Percentiles rank a stretch among this genome's conserved stretches.
These are phyloP conservation scores for Galeopsis tetrahit DNA, from an alignment of 257 asterid genomes.

Conservation along the genomic window DNA sequence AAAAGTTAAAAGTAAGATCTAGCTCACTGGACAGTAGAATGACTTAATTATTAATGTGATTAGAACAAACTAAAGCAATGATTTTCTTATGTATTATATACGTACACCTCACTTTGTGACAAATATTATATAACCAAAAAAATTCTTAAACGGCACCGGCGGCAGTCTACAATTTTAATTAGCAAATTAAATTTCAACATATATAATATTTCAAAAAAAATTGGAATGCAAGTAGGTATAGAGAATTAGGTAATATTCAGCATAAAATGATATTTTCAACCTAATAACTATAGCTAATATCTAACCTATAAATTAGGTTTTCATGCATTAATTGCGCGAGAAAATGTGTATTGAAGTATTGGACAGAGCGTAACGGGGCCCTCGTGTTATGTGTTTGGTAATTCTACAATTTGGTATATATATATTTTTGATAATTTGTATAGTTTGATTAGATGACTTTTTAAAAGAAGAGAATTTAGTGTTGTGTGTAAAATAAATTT, in stretches of 20 bases:
- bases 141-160: no score
- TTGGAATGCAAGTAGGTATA: no score
- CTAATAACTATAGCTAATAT: background rate
- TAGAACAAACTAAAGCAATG: conserved; percentile 1
- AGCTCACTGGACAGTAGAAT: background rate
- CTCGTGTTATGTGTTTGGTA: conserved; percentile 6
- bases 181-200: no score
- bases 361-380: background rate
- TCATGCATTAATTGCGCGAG: background rate
- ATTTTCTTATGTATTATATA: no score
- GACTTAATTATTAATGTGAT: background rate
- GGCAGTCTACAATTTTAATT: no score
- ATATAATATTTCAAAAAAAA: no score
- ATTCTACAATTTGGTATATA: conserved; percentile 1
- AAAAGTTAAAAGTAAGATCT: conserved; percentile 11
- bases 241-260: background rate
- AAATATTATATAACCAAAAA: no score
- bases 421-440: no score
- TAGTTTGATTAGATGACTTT: no score
- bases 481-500: no score
- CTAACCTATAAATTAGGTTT: background rate
- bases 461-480: no score
- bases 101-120: no score
- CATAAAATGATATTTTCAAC: background rate
- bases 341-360: conserved; percentile 16